Conservation (phyloP, 805 yeast species). For the Ogataea angusta region DNA sequence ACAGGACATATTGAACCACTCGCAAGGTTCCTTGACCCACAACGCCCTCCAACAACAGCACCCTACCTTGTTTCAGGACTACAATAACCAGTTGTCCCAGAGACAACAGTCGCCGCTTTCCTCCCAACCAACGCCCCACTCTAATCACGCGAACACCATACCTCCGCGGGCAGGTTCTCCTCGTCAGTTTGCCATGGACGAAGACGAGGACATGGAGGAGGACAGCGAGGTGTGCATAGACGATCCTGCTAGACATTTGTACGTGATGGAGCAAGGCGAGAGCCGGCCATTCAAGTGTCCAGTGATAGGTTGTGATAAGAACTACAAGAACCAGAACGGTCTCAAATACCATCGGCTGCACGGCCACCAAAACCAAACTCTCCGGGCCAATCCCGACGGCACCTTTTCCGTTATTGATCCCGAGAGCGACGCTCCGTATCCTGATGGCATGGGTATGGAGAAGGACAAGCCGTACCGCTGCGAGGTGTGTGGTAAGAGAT, state of each 20-base stretch:
- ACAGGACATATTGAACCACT: slow-evolving; percentile 5
- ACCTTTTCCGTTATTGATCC: slow-evolving; percentile 92
- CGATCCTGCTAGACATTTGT: slow-evolving; percentile 93
- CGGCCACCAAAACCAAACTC: slow-evolving; percentile 94
- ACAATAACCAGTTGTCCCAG: slow-evolving; percentile 14
- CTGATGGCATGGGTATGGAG: slow-evolving; percentile 92
- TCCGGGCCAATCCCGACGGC: slow-evolving; percentile 90
- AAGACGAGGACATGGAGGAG: slow-evolving; percentile 27
- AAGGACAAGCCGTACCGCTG: slow-evolving; percentile 98
- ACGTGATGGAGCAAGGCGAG: slow-evolving; percentile 88
- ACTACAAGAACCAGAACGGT: slow-evolving; percentile 96
- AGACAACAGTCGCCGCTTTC: slow-evolving; percentile 21
- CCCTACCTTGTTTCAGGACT: slow-evolving; percentile 18
- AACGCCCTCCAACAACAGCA: slow-evolving; percentile 16
- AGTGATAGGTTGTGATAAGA: slow-evolving; percentile 96
- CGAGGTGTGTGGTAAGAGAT: slow-evolving; percentile 96
- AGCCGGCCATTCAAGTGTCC: slow-evolving; percentile 97
- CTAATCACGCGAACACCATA: slow-evolving; percentile 6
- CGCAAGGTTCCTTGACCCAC: slow-evolving; percentile 6
- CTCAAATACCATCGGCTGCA: slow-evolving; percentile 91
- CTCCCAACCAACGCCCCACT: slow-evolving; percentile 16
- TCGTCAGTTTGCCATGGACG: slow-evolving; percentile 36
- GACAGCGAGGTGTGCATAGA: slow-evolving; percentile 68
- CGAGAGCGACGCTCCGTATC: slow-evolving; percentile 79
- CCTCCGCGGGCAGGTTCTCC: slow-evolving; percentile 17